Conservation (phyloP, 2,329 filamentous ascomycete species). For the Alternaria atra region DNA sequence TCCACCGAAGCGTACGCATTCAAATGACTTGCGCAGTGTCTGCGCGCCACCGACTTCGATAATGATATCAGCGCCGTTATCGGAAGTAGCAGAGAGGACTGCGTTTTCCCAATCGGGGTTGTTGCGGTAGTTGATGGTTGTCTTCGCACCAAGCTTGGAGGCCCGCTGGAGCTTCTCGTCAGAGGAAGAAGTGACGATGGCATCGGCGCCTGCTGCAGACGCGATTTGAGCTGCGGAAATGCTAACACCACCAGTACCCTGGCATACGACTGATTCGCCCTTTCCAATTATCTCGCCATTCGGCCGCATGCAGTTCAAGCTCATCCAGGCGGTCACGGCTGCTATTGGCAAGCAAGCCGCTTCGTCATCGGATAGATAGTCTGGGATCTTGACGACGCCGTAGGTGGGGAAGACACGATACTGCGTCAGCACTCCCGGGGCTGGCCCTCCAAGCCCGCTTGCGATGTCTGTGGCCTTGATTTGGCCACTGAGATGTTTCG, state of each 20-base stretch:
- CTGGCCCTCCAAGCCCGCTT: constrained; percentile 68
- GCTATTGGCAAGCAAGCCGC: constrained; percentile 69
- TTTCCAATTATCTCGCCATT: constrained; percentile 60
- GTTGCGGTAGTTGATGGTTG: constrained; percentile 69
- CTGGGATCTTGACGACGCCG: constrained; percentile 65
- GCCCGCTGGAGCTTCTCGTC: constrained; percentile 64
- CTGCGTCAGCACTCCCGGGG: constrained; percentile 65
- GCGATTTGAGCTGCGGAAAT: constrained; percentile 54
- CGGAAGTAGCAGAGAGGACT: constrained; percentile 59
- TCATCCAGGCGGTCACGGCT: constrained; percentile 71
- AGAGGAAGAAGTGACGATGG: constrained; percentile 68
- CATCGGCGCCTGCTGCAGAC: constrained; percentile 52
- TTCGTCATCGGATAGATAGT: constrained; percentile 67
- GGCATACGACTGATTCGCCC: constrained; percentile 50
- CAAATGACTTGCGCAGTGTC: constrained; percentile 58
- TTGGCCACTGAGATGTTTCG: constrained; percentile 66
- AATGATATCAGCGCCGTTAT: constrained; percentile 58
- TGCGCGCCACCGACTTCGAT: constrained; percentile 62
- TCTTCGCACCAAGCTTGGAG: constrained; percentile 64
- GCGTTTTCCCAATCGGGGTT: constrained; percentile 67
- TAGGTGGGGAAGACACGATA: constrained; percentile 67
- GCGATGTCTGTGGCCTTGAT: constrained; percentile 64
- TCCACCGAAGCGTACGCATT: constrained; percentile 54
- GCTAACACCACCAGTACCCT: constrained; percentile 57
- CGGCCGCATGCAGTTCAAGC: constrained; percentile 68